These are phyloP conservation scores for Microstegium vimineum DNA, from an alignment of 176 grass and related monocot species.

Conservation along the genomic window DNA sequence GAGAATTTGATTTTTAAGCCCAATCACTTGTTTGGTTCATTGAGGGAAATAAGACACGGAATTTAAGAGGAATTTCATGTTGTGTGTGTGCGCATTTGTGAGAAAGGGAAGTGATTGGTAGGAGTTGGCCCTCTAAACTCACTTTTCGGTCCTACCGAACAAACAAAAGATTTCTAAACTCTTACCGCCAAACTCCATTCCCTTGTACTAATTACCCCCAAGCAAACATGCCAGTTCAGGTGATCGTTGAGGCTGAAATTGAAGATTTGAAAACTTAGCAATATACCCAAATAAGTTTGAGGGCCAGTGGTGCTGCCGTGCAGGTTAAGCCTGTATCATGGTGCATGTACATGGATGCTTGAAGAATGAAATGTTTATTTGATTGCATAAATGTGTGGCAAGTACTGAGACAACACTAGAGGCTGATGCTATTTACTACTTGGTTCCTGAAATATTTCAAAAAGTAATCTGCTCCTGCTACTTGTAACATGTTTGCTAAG, in stretches of 20 bases:
- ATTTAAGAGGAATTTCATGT: neutral
- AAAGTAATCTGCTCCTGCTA: neutral
- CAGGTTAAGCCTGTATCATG: neutral
- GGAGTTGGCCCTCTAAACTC: neutral
- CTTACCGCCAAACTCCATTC: neutral
- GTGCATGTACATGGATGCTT: neutral
- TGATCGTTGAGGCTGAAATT: neutral
- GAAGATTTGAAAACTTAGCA: neutral
- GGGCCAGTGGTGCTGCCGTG: neutral
- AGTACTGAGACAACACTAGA: neutral
- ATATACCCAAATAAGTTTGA: slow-evolving; percentile 6
- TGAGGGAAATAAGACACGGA: neutral
- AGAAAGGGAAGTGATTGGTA: neutral
- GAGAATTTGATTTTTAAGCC: neutral
- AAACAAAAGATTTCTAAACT: neutral
- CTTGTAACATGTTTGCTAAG: slow-evolving; percentile 13
- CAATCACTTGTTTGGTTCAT: neutral
- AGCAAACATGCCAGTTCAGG: neutral
- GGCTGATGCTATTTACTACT: neutral
- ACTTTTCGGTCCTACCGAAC: neutral
- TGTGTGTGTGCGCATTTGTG: too few relatives aligned
- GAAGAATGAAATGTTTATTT: neutral
- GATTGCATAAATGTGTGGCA: neutral
- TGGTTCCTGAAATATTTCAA: neutral
- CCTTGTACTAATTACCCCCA: neutral